Evolutionary conservation across 257 asterid genomes (phyloP), one percentile per base, ranked within the genome.

Genomic region (Solanum bulbocastanum): DNA sequence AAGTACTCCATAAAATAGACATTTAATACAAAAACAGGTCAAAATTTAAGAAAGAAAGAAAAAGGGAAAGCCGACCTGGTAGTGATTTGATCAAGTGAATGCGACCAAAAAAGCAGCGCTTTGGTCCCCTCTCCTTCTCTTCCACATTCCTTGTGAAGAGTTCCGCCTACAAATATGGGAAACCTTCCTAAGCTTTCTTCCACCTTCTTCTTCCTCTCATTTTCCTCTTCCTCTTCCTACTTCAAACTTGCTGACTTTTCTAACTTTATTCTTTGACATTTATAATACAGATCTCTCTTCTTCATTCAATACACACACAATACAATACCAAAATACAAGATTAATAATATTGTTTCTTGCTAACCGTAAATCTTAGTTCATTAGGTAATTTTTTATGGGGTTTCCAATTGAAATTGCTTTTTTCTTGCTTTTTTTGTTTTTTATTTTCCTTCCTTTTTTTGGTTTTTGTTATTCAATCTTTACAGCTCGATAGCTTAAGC

Each of bases 71-170:
- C 81, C 87, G 89, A 88, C 76, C n/a, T 42, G 58, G 58, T 46
- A 46, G 56, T 23, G 88, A 58, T 86, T 83, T 75, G 56, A 60
- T 66, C 88, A 89, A 84, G 83, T 88, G 91, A 91, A 91, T 89
- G 88, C 86, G 87, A 90, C 91, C 87, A 86, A 78, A 88, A 87
- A 86, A 86, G 90, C 87, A 69, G 88, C 87, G 60, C 85, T 74
- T 84, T 22, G 82, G 69, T 76, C 56, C 87, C 71, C 49, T 46
- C 69, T n/a, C 42, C 42, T 86, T 40, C 56, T 4, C 49, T 23
- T 71, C n/a, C 86, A 71, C 87, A 16, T 79, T 36, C 86, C 44
- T 32, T 16, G 14, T 56, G 65, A 56, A 56, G 25, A 56, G 65
- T 2, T 44, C 40, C 42, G 71, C 69, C 87, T 87, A 89, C 92